Evolutionary conservation across 2,329 filamentous ascomycete species (phyloP).

Genomic region (Aspergillus sergii): DNA sequence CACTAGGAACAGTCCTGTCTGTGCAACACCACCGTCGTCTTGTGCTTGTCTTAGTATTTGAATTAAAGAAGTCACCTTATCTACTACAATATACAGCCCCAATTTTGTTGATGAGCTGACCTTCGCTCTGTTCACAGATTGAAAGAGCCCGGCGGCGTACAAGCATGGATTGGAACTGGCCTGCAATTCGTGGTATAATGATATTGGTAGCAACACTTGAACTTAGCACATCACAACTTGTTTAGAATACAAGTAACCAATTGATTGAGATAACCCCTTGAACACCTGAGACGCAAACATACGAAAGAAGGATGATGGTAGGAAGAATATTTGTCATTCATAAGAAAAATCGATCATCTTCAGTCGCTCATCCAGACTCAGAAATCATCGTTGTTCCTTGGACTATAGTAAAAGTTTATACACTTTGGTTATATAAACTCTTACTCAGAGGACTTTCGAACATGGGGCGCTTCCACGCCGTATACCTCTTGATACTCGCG

Average conservation of each 20-base stretch:
- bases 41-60: no score
- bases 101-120: neutral
- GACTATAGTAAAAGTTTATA: neutral
- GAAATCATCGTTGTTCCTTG: neutral
- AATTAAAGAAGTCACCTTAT: neutral
- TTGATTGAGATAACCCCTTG: neutral
- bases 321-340: neutral
- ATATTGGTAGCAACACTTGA: neutral
- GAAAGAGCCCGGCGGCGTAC: neutral
- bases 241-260: neutral
- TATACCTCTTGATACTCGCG: conserved; percentile 41
- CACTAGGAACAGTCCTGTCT: neutral
- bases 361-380: neutral
- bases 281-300: neutral
- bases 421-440: neutral
- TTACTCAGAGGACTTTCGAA: neutral
- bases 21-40: neutral
- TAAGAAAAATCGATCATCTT: neutral
- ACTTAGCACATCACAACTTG: neutral
- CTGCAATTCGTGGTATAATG: neutral
- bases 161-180: neutral
- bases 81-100: neutral
- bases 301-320: neutral
- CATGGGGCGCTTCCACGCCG: conserved; percentile 27
- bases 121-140: neutral